Percentiles rank a stretch among this genome's conserved stretches.
phyloP scores from a whole-genome alignment of 1,139 yeast genomes.

The Geotrichum macrosporum region DNA sequence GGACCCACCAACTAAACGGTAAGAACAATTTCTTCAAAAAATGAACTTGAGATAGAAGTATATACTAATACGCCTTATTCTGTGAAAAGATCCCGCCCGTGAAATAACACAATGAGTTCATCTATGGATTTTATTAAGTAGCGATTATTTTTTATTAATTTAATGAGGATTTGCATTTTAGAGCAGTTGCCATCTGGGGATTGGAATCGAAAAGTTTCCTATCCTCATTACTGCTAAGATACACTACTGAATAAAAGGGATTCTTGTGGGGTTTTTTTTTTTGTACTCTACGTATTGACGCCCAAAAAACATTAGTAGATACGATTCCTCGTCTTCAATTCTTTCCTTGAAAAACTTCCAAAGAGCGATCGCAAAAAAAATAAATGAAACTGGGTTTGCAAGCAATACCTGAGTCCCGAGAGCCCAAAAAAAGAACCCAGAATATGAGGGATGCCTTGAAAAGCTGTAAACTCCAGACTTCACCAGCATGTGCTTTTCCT shows the following conservation, averaged over 20 bases:
- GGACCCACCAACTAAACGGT: conserved; percentile 1
- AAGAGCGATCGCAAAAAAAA: conserved; percentile 48
- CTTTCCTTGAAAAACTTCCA: conserved; percentile 66
- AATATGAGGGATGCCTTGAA: conserved; percentile 83
- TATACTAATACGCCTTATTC: not conserved
- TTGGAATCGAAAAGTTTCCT: too few species aligned
- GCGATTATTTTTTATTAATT: not conserved
- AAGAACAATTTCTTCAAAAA: not conserved
- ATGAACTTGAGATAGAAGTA: conserved; percentile 2
- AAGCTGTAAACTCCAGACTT: conserved; percentile 65
- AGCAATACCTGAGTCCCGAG: conserved; percentile 73
- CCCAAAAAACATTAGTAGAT: conserved; percentile 65
- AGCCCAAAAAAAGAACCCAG: conserved; percentile 93
- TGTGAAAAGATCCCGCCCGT: not conserved
- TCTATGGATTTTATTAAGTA: not conserved
- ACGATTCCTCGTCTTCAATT: conserved; percentile 62
- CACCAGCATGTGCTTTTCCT: conserved; percentile 57
- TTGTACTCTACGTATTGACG: conserved; percentile 55
- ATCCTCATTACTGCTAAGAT: too few species aligned
- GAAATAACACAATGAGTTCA: not conserved
- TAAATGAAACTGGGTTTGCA: conserved; percentile 54
- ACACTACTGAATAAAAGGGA: conserved; percentile 53
- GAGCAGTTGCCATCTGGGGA: not conserved
- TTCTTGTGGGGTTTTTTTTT: conserved; percentile 49
- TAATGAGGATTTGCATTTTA: not conserved